phyloP scores from a whole-genome alignment of 805 yeast genomes.

The Yamadazyma philogaea region DNA sequence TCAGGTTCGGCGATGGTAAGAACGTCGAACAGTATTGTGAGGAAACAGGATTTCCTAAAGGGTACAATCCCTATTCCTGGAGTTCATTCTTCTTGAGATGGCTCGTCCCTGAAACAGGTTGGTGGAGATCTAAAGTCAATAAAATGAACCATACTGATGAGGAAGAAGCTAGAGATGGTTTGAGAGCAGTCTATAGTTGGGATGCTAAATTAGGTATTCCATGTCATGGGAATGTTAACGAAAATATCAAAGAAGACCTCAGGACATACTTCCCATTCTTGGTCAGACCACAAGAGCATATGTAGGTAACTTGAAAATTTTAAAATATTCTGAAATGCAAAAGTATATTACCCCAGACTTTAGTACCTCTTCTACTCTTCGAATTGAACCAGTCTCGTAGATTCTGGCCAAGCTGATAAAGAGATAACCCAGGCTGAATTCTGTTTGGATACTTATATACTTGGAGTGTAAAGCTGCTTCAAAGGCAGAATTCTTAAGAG shows the following conservation, averaged over 20 bases:
- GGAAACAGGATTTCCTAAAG: constrained; percentile 43
- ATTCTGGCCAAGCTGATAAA: too few relatives aligned
- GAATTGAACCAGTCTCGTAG: too few relatives aligned
- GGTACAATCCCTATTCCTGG: constrained; percentile 44
- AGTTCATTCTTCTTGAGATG: constrained; percentile 36
- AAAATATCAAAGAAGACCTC: constrained; percentile 30
- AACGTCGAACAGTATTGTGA: constrained; percentile 42
- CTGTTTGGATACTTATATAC: too few relatives aligned
- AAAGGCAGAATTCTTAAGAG: too few relatives aligned
- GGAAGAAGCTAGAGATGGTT: constrained; percentile 16
- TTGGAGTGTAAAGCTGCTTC: too few relatives aligned
- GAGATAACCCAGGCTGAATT: too few relatives aligned
- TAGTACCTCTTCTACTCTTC: too few relatives aligned
- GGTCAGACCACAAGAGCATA: not conserved
- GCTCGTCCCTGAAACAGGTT: constrained; percentile 29
- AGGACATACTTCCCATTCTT: constrained; percentile 13
- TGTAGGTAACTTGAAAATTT: too few relatives aligned
- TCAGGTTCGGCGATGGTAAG: constrained; percentile 49
- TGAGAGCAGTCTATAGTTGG: constrained; percentile 33
- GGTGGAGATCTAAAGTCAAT: constrained; percentile 7
- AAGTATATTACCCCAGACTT: too few relatives aligned
- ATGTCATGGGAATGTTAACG: constrained; percentile 60
- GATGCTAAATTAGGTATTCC: constrained; percentile 47
- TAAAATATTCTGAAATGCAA: too few relatives aligned
- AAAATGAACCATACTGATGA: constrained; percentile 2